These are phyloP conservation scores for Macrocystidia cucumis DNA, from an alignment of 1,284 basidiomycete species.

Conservation along the genomic window DNA sequence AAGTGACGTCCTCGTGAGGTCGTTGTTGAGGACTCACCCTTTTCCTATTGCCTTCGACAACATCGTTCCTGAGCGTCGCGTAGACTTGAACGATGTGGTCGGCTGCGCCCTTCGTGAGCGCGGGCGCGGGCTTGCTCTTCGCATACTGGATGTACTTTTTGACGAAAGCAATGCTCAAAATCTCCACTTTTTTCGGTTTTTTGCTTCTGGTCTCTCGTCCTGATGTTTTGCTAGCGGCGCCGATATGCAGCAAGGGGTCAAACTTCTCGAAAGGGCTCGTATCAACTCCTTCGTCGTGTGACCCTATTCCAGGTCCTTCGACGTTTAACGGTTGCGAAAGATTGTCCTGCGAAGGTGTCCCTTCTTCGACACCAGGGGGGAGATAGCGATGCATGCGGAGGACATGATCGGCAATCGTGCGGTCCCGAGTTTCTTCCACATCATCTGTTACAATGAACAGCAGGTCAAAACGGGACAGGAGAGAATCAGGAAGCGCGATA, in stretches of 20 bases:
- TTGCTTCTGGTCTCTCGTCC: constrained; percentile 44
- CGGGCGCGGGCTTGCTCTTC: constrained; percentile 82
- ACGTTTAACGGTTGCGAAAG: constrained; percentile 84
- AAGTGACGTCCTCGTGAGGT: constrained; percentile 5
- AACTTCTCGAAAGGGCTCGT: constrained; percentile 92
- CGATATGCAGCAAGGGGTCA: constrained; percentile 92
- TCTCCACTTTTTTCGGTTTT: constrained; percentile 64
- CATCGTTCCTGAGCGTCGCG: constrained; percentile 88
- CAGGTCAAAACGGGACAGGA: constrained; percentile 98
- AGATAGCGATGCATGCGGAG: constrained; percentile 96
- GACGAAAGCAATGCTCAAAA: constrained; percentile 90
- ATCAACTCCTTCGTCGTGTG: constrained; percentile 54
- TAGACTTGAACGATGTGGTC: constrained; percentile 95
- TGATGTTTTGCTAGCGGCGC: constrained; percentile 43
- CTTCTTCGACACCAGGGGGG: constrained; percentile 94
- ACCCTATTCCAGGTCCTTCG: constrained; percentile 56
- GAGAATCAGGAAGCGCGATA: constrained; percentile 96
- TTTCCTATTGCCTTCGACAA: constrained; percentile 86
- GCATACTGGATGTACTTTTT: constrained; percentile 99
- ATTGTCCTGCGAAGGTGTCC: constrained; percentile 83
- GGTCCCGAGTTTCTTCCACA: constrained; percentile 91
- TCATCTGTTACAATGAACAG: constrained; percentile 98
- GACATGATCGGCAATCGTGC: constrained; percentile 96
- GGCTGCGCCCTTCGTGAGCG: constrained; percentile 87
- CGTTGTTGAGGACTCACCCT: constrained; percentile 42